Percentiles rank a stretch among this genome's conserved stretches.
phyloP scores from a whole-genome alignment of 805 yeast genomes.

The Metschnikowia koreensis region DNA sequence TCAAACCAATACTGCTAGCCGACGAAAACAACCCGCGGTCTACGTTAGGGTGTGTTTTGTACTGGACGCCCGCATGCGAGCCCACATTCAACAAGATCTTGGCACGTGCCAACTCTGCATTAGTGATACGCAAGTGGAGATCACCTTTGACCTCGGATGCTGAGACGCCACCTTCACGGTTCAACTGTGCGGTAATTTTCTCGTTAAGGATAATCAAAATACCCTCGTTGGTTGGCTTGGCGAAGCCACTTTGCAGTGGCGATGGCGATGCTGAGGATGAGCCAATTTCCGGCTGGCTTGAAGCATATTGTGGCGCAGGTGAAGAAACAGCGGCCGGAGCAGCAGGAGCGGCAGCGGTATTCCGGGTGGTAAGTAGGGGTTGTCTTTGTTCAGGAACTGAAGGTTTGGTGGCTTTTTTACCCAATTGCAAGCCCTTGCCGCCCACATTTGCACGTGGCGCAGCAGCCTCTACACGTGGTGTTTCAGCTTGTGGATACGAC shows the following conservation, averaged over 20 bases:
- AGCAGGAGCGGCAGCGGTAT: constrained; percentile 13
- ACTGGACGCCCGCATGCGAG: constrained; percentile 56
- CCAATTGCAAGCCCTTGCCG: constrained; percentile 78
- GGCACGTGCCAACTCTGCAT: constrained; percentile 66
- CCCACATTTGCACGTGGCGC: constrained; percentile 20
- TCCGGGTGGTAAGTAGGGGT: constrained; percentile 23
- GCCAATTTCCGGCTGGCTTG: constrained; percentile 21
- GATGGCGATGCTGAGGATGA: constrained; percentile 25
- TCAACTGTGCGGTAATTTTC: constrained; percentile 69
- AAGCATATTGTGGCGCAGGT: constrained; percentile 14
- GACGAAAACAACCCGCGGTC: constrained; percentile 70
- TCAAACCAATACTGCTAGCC: constrained; percentile 61
- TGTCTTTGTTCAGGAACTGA: constrained; percentile 19
- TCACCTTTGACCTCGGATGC: constrained; percentile 87
- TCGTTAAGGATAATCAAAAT: constrained; percentile 77
- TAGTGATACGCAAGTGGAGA: constrained; percentile 80
- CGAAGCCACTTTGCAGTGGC: constrained; percentile 11
- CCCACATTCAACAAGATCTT: constrained; percentile 54
- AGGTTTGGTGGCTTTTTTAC: constrained; percentile 46
- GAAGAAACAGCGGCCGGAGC: not conserved
- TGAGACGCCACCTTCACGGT: constrained; percentile 75
- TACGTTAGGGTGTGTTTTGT: constrained; percentile 94
- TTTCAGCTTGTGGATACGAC: constrained; percentile 16
- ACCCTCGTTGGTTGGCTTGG: constrained; percentile 60
- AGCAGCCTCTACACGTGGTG: constrained; percentile 26